Evolutionary conservation across 2,329 filamentous ascomycete species (phyloP).

Genomic region (Cladobotryum mycophilum): DNA sequence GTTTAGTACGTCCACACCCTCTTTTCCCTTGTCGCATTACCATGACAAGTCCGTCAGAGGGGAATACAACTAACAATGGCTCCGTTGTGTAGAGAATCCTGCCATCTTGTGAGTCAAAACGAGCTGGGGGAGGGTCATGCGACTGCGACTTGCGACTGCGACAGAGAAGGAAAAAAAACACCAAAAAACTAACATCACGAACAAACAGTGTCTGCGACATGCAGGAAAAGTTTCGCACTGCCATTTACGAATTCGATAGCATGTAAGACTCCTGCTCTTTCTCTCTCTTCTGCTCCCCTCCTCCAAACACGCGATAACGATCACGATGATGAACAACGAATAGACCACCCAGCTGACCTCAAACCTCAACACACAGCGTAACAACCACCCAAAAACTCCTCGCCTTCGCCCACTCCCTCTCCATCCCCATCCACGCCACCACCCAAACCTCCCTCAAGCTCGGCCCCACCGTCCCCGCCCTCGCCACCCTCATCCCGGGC

Average conservation of each 20-base stretch:
- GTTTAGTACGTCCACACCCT: conserved; percentile 26
- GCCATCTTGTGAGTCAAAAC: conserved; percentile 44
- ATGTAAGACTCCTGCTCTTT: conserved; percentile 45
- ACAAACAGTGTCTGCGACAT: conserved; percentile 75
- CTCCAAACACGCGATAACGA: conserved; percentile 4
- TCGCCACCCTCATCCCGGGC: conserved; percentile 51
- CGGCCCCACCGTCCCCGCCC: conserved; percentile 70
- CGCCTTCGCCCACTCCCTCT: conserved; percentile 55
- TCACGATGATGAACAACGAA: background rate
- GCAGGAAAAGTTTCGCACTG: conserved; percentile 83
- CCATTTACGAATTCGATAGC: conserved; percentile 79
- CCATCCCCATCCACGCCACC: conserved; percentile 76
- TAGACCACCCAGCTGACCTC: too few relatives aligned
- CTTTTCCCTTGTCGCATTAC: background rate
- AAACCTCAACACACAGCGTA: conserved; percentile 48
- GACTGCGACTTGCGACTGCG: background rate
- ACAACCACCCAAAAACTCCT: conserved; percentile 64
- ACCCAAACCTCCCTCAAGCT: conserved; percentile 78
- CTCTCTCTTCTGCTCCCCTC: conserved; percentile 1
- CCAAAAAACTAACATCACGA: background rate
- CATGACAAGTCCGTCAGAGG: too few relatives aligned
- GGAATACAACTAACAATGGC: background rate
- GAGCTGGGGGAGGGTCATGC: background rate
- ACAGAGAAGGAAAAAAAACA: background rate
- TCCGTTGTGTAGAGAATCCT: conserved; percentile 35